These are phyloP conservation scores for Hericium coralloides DNA, from an alignment of 768 basidiomycete species.

Conservation along the genomic window DNA sequence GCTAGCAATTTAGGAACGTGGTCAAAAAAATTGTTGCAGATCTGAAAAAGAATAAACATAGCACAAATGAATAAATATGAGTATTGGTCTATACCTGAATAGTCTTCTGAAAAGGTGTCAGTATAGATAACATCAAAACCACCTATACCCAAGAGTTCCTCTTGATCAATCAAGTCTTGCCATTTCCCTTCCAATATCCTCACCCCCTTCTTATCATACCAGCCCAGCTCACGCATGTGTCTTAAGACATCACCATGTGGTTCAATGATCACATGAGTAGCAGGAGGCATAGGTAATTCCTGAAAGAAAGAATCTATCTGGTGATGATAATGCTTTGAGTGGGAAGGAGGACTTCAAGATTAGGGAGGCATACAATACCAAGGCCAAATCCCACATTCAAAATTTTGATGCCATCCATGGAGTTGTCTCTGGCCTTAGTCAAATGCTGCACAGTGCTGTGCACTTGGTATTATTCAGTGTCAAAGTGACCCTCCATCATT, in stretches of 20 bases:
- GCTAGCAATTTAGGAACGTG: conserved; percentile 67
- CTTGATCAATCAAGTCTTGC: conserved; percentile 74
- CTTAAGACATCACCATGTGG: conserved; percentile 88
- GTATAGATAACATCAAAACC: conserved; percentile 88
- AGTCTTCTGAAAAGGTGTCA: conserved; percentile 90
- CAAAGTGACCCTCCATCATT: conserved; percentile 8
- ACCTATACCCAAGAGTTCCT: conserved; percentile 49
- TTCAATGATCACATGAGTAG: conserved; percentile 84
- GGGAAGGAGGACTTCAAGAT: not conserved
- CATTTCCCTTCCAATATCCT: conserved; percentile 84
- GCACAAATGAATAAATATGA: not conserved
- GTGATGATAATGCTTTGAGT: conserved; percentile 1
- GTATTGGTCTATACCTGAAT: conserved; percentile 40
- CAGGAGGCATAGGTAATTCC: conserved; percentile 44
- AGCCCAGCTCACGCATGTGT: conserved; percentile 67
- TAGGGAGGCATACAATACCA: conserved; percentile 57
- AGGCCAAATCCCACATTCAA: conserved; percentile 93
- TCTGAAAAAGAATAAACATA: conserved; percentile 26
- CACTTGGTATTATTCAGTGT: conserved; percentile 41
- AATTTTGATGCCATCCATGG: conserved; percentile 43
- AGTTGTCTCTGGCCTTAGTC: conserved; percentile 42
- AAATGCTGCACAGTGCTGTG: conserved; percentile 62
- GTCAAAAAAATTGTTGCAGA: conserved; percentile 79
- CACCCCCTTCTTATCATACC: conserved; percentile 72
- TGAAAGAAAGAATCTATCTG: conserved; percentile 86